phyloP scores from a whole-genome alignment of 495 filamentous ascomycete species.

The Lasiosphaeria hispida region DNA sequence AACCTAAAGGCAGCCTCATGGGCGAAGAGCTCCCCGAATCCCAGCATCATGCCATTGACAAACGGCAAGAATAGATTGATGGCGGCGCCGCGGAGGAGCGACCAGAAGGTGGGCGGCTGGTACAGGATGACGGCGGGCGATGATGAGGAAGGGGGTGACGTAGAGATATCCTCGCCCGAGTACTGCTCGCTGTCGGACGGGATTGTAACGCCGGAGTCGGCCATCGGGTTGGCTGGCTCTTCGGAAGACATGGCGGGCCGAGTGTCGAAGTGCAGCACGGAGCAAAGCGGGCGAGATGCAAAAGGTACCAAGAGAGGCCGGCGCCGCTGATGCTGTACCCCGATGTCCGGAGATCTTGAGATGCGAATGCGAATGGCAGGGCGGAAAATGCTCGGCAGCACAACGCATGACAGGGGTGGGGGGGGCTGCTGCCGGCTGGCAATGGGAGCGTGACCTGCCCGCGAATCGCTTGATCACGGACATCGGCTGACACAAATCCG shows the following conservation, averaged over 20 bases:
- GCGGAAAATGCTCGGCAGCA: conserved; percentile 7
- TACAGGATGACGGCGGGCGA: conserved; percentile 81
- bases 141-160: conserved; percentile 60
- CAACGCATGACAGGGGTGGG: not conserved
- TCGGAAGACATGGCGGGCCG: conserved; percentile 43
- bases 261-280: not conserved
- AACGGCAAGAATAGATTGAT: conserved; percentile 96
- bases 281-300: not conserved
- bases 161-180: conserved; percentile 63
- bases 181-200: conserved; percentile 90
- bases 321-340: not conserved
- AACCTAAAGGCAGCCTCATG: conserved; percentile 91
- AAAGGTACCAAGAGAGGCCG: not conserved
- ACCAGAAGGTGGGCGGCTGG: conserved; percentile 80
- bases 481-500: not conserved
- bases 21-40: conserved; percentile 93
- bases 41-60: conserved; percentile 96
- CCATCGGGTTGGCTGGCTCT: conserved; percentile 59
- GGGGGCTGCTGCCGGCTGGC: conserved; percentile 3
- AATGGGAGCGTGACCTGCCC: too few relatives aligned
- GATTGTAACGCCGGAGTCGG: conserved; percentile 80
- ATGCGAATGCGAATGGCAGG: not conserved
- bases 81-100: conserved; percentile 79
- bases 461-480: not conserved
- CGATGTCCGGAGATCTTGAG: not conserved